Evolutionary conservation across 2,329 filamentous ascomycete genomes (phyloP).

Genomic region (Teratosphaeria viscida): DNA sequence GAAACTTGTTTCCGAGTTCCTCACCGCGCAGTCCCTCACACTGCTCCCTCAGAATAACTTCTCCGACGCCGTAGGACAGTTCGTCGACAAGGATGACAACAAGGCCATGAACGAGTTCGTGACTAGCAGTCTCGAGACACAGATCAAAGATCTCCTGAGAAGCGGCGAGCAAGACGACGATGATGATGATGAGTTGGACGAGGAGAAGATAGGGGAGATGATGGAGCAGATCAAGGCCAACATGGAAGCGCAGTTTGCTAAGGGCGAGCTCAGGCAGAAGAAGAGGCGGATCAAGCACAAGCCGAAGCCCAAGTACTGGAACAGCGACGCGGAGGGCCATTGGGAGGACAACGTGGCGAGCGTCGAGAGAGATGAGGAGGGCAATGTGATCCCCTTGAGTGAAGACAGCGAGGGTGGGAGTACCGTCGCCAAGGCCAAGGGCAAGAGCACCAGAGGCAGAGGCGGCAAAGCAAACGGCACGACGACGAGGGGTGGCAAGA

Average conservation of each 20-base stretch:
- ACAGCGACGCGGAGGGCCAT: constrained; percentile 75
- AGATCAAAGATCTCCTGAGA: constrained; percentile 41
- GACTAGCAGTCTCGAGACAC: constrained; percentile 31
- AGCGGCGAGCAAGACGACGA: constrained; percentile 46
- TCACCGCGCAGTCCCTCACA: constrained; percentile 77
- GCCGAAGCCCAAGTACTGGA: constrained; percentile 71
- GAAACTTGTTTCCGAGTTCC: constrained; percentile 75
- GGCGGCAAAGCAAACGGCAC: constrained; percentile 34
- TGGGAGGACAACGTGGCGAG: constrained; percentile 75
- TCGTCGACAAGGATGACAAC: constrained; percentile 91
- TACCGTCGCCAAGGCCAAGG: constrained; percentile 25
- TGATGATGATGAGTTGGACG: constrained; percentile 61
- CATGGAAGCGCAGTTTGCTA: constrained; percentile 62
- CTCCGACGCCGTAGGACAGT: constrained; percentile 83
- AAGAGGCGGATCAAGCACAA: constrained; percentile 38
- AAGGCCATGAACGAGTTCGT: constrained; percentile 60
- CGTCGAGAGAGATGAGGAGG: constrained; percentile 41
- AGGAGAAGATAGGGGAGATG: constrained; percentile 56
- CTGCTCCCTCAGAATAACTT: constrained; percentile 89
- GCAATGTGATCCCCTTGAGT: constrained; percentile 18
- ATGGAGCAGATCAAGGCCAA: constrained; percentile 46
- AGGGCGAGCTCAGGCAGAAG: constrained; percentile 48
- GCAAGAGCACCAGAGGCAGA: constrained; percentile 34
- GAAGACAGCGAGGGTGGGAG: constrained; percentile 30
- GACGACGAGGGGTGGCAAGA: constrained; percentile 24